phyloP scores from a whole-genome alignment of 257 asterid genomes.

The Rehmannia glutinosa region DNA sequence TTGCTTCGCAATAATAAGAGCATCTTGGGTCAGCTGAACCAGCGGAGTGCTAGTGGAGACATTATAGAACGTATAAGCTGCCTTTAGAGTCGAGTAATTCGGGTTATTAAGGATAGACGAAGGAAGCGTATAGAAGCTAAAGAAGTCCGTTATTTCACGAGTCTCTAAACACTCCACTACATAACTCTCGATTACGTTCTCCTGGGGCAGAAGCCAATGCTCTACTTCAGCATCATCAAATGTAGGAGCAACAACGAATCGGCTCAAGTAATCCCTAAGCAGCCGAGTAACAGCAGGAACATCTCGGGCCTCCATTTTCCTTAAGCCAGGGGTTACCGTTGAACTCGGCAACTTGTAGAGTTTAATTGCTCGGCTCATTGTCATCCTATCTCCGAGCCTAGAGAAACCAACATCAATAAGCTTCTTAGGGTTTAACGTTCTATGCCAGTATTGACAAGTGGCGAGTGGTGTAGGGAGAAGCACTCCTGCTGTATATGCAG shows the following conservation, averaged over 20 bases:
- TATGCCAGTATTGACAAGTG: slow-evolving; percentile 48
- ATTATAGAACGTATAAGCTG: slow-evolving; percentile 47
- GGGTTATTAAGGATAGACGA: slow-evolving; percentile 41
- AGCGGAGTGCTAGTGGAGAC: slow-evolving; percentile 39
- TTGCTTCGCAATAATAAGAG: slow-evolving; percentile 42
- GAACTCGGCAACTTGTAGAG: slow-evolving; percentile 35
- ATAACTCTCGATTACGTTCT: slow-evolving; percentile 45
- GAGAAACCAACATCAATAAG: slow-evolving; percentile 55
- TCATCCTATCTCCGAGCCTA: slow-evolving; percentile 51
- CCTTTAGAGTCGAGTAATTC: slow-evolving; percentile 35
- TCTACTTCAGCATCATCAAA: slow-evolving; percentile 45
- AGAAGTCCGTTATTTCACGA: slow-evolving; percentile 40
- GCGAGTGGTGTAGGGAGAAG: slow-evolving; percentile 45
- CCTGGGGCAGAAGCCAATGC: slow-evolving; percentile 56
- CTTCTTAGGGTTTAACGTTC: slow-evolving; percentile 47
- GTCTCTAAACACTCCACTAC: slow-evolving; percentile 43
- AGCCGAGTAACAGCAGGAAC: slow-evolving; percentile 44
- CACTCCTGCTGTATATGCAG: slow-evolving; percentile 51
- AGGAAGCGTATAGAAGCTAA: slow-evolving; percentile 50
- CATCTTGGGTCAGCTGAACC: slow-evolving; percentile 40
- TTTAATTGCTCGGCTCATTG: slow-evolving; percentile 52
- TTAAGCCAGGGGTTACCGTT: slow-evolving; percentile 37
- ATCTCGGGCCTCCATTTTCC: slow-evolving; percentile 46
- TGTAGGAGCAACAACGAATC: slow-evolving; percentile 38
- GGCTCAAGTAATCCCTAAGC: slow-evolving; percentile 31